phyloP scores from a whole-genome alignment of 129 eudicot genomes.

The Chrysanthemum lavandulifolium region DNA sequence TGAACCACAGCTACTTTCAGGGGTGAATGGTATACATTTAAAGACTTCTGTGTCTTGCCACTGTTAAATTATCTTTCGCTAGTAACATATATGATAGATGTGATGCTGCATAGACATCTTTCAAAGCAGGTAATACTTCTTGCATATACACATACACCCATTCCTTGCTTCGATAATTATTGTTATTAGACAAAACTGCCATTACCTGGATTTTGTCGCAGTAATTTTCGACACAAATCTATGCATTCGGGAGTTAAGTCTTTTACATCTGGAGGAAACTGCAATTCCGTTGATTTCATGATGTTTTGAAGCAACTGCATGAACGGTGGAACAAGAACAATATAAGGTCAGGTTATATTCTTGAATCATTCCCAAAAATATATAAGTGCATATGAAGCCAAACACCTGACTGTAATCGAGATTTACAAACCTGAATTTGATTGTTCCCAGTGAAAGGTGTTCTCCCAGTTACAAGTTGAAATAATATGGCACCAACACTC shows the following conservation, averaged over 20 bases:
- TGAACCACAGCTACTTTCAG: no score
- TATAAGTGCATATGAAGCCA: slow-evolving; percentile 10
- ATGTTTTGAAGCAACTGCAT: slow-evolving; percentile 78
- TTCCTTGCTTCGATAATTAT: slow-evolving; percentile 12
- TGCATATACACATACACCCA: not conserved
- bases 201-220: slow-evolving; percentile 70
- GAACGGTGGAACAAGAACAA: slow-evolving; percentile 22
- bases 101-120: no score
- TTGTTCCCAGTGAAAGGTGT: slow-evolving; percentile 88
- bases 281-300: slow-evolving; percentile 65
- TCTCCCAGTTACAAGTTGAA: slow-evolving; percentile 92
- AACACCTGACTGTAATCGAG: slow-evolving; percentile 17
- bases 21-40: not conserved
- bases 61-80: no score
- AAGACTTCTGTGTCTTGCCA: no score
- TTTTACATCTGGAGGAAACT: slow-evolving; percentile 69
- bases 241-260: slow-evolving; percentile 67
- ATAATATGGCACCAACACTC: slow-evolving; percentile 96
- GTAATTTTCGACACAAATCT: slow-evolving; percentile 73
- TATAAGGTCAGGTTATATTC: slow-evolving; percentile 10
- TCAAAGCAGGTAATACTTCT: not conserved
- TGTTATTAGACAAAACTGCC: not conserved
- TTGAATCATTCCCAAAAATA: not conserved
- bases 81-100: no score
- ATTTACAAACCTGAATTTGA: slow-evolving; percentile 68